phyloP scores from a whole-genome alignment of 164 flowering plant genomes.

The Dillenia suffruticosa region DNA sequence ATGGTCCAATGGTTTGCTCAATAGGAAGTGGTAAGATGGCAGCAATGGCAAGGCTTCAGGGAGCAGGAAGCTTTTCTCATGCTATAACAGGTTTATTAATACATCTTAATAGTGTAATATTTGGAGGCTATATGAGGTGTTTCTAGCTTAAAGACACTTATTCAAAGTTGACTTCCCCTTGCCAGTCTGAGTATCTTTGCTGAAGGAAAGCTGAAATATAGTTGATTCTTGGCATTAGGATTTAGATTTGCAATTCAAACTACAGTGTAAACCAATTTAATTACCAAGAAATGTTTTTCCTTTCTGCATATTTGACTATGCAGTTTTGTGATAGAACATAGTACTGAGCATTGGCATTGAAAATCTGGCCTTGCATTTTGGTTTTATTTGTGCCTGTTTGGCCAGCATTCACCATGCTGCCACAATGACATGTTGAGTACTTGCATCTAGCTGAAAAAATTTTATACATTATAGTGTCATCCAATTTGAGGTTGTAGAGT shows the following conservation, averaged over 20 bases:
- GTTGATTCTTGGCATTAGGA: too few relatives aligned
- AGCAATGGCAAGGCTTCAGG: constrained; percentile 60
- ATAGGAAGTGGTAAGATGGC: constrained; percentile 58
- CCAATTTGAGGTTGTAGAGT: not conserved
- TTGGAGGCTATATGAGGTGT: not conserved
- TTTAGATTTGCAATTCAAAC: too few relatives aligned
- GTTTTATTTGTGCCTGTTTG: not conserved
- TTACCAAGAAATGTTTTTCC: too few relatives aligned
- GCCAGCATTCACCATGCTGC: not conserved
- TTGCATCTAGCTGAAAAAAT: not conserved
- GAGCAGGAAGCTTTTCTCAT: constrained; percentile 39
- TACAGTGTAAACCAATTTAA: too few relatives aligned
- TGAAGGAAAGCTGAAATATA: too few relatives aligned
- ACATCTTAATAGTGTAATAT: not conserved
- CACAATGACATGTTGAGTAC: not conserved
- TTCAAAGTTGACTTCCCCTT: not conserved
- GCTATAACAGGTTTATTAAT: constrained; percentile 33
- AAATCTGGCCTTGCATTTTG: not conserved
- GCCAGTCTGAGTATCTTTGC: too few relatives aligned
- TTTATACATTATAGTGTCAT: not conserved
- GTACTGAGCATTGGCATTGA: too few relatives aligned
- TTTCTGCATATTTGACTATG: too few relatives aligned
- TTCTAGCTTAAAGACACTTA: not conserved
- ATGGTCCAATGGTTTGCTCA: constrained; percentile 51
- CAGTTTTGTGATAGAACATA: too few relatives aligned